A percentile compares a stretch with the other conserved stretches of the same genome.
Conservation (phyloP, 1,139 yeast genomes). For the Chernovozyma sophiae-reginae region DNA sequence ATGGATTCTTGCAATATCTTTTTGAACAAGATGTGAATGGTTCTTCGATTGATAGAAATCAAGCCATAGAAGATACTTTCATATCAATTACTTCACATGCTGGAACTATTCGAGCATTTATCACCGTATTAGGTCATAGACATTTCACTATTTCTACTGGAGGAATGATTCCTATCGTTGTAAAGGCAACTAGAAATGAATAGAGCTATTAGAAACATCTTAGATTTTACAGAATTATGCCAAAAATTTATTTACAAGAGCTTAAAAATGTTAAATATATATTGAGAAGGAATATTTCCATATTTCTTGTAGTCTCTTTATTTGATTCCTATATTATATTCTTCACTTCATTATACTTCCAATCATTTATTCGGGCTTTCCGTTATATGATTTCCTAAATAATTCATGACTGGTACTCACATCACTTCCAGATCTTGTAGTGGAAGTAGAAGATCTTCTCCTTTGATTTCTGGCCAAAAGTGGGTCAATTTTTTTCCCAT, state of each 20-base stretch:
- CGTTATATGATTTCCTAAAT: conserved; percentile 5
- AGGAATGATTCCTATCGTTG: conserved; percentile 59
- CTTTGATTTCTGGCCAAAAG: conserved; percentile 82
- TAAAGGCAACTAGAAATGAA: conserved; percentile 28
- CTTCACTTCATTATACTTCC: not conserved
- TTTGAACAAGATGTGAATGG: conserved; percentile 36
- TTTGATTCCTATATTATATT: not conserved
- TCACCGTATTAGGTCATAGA: conserved; percentile 52
- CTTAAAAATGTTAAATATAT: too few relatives aligned
- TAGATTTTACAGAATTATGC: too few relatives aligned
- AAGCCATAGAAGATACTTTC: conserved; percentile 23
- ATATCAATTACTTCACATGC: conserved; percentile 60
- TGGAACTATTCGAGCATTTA: conserved; percentile 53
- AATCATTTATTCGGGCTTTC: not conserved
- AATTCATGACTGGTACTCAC: conserved; percentile 11
- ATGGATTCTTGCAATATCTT: conserved; percentile 42
- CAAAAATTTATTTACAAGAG: too few relatives aligned
- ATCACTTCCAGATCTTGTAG: conserved; percentile 38
- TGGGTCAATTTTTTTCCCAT: conserved; percentile 71
- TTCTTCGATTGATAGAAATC: conserved; percentile 17
- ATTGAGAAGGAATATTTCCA: too few relatives aligned
- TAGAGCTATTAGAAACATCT: too few relatives aligned
- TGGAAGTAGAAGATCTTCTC: conserved; percentile 58
- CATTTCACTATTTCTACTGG: conserved; percentile 56
- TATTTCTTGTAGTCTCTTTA: not conserved